Percentiles rank a stretch among this genome's conserved stretches.
Conservation (phyloP, 192 early-diverging fungal species). For the Fimicolochytrium jonesii region DNA sequence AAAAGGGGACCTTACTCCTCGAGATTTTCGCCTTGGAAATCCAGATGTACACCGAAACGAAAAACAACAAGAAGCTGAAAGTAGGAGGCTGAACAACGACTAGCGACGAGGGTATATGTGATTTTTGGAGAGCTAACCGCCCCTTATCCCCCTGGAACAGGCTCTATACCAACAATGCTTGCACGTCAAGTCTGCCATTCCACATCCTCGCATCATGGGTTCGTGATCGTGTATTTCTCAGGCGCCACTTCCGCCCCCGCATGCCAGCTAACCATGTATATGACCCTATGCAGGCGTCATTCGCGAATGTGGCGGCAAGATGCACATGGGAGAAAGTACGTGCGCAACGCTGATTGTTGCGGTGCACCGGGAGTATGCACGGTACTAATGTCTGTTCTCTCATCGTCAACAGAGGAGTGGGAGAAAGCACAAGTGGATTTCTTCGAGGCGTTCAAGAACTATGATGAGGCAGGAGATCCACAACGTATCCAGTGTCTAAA, state of each 20-base stretch:
- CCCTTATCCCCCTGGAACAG: too few relatives aligned
- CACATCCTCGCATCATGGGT: slow-evolving; percentile 93
- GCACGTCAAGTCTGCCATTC: slow-evolving; percentile 86
- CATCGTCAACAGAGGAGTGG: slow-evolving; percentile 67
- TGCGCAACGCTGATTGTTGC: background rate
- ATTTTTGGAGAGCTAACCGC: too few relatives aligned
- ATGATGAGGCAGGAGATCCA: slow-evolving; percentile 91
- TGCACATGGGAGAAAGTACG: slow-evolving; percentile 92
- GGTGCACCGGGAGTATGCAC: too few relatives aligned
- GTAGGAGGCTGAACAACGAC: slow-evolving; percentile 26
- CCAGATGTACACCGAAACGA: slow-evolving; percentile 90
- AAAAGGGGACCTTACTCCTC: slow-evolving; percentile 88
- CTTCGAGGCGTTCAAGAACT: slow-evolving; percentile 97
- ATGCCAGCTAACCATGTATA: too few relatives aligned
- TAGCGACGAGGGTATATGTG: background rate
- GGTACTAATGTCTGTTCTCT: too few relatives aligned
- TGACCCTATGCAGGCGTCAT: slow-evolving; percentile 74
- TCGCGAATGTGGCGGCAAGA: slow-evolving; percentile 95
- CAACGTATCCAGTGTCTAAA: slow-evolving; percentile 92
- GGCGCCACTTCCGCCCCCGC: too few relatives aligned
- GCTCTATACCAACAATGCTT: slow-evolving; percentile 84
- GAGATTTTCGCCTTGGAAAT: slow-evolving; percentile 95
- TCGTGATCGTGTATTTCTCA: background rate
- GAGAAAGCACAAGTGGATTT: slow-evolving; percentile 88
- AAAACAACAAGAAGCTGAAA: slow-evolving; percentile 86